phyloP scores from a whole-genome alignment of 257 asterid genomes.

The Nicotiana undulata region DNA sequence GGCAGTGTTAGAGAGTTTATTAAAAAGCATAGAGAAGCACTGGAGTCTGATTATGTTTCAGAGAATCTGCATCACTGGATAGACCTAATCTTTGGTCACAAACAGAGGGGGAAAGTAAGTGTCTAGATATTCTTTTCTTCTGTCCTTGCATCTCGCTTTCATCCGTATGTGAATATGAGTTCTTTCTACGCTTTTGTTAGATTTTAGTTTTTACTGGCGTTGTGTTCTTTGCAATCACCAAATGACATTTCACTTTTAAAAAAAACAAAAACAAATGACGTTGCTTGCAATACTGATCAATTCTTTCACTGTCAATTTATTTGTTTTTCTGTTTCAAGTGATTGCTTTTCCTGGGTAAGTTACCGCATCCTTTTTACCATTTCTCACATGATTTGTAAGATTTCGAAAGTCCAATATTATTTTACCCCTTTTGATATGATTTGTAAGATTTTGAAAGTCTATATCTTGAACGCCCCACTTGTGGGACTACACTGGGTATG shows the following conservation, averaged over 20 bases:
- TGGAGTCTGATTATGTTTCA: conserved; percentile 95
- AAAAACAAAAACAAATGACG: too few relatives aligned
- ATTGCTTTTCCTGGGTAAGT: neutral
- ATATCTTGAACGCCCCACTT: neutral
- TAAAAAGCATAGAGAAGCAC: conserved; percentile 91
- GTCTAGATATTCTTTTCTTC: neutral
- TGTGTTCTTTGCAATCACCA: neutral
- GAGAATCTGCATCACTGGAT: conserved; percentile 98
- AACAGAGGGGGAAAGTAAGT: conserved; percentile 96
- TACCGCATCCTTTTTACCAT: neutral
- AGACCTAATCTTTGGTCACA: conserved; percentile 93
- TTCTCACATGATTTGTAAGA: neutral
- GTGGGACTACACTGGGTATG: too few relatives aligned
- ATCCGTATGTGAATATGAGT: neutral
- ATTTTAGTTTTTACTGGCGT: neutral
- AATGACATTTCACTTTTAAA: neutral
- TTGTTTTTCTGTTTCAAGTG: neutral
- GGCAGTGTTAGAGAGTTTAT: conserved; percentile 92
- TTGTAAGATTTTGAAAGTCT: neutral
- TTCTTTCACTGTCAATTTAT: neutral
- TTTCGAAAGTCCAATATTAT: neutral
- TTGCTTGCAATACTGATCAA: neutral
- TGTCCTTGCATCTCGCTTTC: neutral
- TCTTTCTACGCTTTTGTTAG: neutral
- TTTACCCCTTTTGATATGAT: neutral